A percentile compares a stretch with the other conserved stretches of the same genome.
phyloP scores from a whole-genome alignment of 2,329 filamentous ascomycete species.

The Fusarium lyarnte region DNA sequence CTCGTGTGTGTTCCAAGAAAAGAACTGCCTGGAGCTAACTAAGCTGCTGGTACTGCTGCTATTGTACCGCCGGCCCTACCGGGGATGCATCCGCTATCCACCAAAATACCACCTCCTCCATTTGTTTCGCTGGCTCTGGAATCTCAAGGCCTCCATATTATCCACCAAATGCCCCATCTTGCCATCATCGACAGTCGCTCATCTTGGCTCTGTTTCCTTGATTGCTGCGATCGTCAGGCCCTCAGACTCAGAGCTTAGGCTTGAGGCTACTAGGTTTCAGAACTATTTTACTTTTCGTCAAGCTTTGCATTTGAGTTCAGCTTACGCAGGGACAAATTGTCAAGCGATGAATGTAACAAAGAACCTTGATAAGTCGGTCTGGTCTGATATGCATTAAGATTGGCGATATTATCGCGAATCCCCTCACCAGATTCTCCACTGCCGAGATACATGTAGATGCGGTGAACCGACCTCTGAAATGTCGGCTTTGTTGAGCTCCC shows the following conservation, averaged over 20 bases:
- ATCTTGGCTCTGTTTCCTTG: neutral
- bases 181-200: conserved; percentile 12
- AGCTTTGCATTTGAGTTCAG: conserved; percentile 19
- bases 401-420: neutral
- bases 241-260: neutral
- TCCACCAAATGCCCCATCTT: conserved; percentile 21
- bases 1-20: conserved; percentile 30
- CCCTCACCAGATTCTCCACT: neutral
- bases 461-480: neutral
- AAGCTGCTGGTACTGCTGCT: neutral
- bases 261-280: neutral
- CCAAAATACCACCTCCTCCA: conserved; percentile 21
- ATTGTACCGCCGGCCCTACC: conserved; percentile 17
- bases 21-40: conserved; percentile 8
- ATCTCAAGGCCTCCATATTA: conserved; percentile 12
- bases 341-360: neutral
- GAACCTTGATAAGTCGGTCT: conserved; percentile 1
- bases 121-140: conserved; percentile 26
- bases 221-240: neutral
- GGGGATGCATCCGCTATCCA: conserved; percentile 24
- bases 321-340: conserved; percentile 18
- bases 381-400: conserved; percentile 3
- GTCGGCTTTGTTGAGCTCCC: neutral
- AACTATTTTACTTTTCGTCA: neutral
- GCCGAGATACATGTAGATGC: neutral